Percentiles rank a stretch among this genome's conserved stretches.
These are phyloP conservation scores for Bolboschoenoplectus hybrid DNA, from an alignment of 202 grass and related monocot genomes.

Conservation along the genomic window DNA sequence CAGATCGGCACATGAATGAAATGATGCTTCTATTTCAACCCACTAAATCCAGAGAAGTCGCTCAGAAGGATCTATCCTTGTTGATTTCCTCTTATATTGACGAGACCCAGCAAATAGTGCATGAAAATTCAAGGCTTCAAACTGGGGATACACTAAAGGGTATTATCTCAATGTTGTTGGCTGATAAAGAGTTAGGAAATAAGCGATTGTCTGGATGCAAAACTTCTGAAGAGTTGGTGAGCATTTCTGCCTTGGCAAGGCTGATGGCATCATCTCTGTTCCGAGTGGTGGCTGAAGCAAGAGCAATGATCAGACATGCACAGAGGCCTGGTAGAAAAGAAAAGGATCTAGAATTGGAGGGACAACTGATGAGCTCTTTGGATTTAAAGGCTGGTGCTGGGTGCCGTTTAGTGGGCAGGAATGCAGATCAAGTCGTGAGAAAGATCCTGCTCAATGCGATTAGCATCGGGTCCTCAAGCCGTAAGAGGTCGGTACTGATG, in stretches of 20 bases:
- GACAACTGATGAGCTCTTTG: slow-evolving; percentile 20
- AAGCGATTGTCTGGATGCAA: slow-evolving; percentile 1
- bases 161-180: slow-evolving; percentile 22
- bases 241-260: slow-evolving; percentile 15
- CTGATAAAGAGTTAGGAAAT: slow-evolving; percentile 13
- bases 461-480: neutral
- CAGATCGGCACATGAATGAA: neutral
- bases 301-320: neutral
- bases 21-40: neutral
- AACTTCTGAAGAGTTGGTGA: slow-evolving; percentile 26
- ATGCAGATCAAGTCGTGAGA: neutral
- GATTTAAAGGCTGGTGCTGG: neutral
- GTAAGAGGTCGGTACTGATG: slow-evolving; percentile 23
- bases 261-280: slow-evolving; percentile 31
- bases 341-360: slow-evolving; percentile 14
- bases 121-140: neutral
- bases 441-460: slow-evolving; percentile 7
- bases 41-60: neutral
- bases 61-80: slow-evolving; percentile 17
- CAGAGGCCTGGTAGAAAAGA: neutral
- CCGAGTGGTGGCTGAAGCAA: slow-evolving; percentile 9
- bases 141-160: slow-evolving; percentile 13
- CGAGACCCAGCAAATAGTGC: slow-evolving; percentile 2
- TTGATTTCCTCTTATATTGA: slow-evolving; percentile 25
- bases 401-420: neutral